Conservation (phyloP, 805 yeast genomes). For the Teunomyces cretensis region DNA sequence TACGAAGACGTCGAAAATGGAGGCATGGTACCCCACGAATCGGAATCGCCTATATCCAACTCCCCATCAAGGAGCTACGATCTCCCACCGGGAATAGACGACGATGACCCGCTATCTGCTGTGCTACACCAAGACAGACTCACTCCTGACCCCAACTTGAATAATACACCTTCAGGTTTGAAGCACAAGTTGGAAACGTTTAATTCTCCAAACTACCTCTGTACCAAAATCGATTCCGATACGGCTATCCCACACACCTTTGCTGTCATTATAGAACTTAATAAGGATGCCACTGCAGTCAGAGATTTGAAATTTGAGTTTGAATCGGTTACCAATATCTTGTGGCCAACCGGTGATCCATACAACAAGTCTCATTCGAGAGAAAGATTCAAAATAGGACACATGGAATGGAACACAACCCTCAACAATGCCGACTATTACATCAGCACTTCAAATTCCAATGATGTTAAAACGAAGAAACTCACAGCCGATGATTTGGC, state of each 20-base stretch:
- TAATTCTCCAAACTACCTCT: constrained; percentile 36
- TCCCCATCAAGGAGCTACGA: background rate
- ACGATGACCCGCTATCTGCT: background rate
- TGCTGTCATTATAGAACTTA: constrained; percentile 49
- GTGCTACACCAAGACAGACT: constrained; percentile 1
- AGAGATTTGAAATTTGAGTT: constrained; percentile 42
- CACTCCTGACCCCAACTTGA: constrained; percentile 10
- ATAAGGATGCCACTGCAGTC: constrained; percentile 34
- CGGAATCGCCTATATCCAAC: background rate
- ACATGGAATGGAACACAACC: constrained; percentile 41
- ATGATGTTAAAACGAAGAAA: constrained; percentile 41
- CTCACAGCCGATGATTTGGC: constrained; percentile 47
- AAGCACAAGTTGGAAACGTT: constrained; percentile 22
- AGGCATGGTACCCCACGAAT: constrained; percentile 13
- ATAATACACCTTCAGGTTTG: constrained; percentile 11
- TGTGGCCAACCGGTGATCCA: constrained; percentile 58
- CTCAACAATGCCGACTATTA: constrained; percentile 46
- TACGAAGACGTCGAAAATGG: constrained; percentile 46
- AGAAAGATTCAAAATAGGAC: constrained; percentile 51
- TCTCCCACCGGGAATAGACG: background rate
- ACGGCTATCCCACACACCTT: constrained; percentile 51
- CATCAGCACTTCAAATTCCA: constrained; percentile 40
- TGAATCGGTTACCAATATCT: constrained; percentile 41
- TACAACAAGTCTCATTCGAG: constrained; percentile 42
- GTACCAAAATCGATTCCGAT: constrained; percentile 37